Conservation (phyloP, 73 alveolate species). For the Paramecium sonneborni region DNA sequence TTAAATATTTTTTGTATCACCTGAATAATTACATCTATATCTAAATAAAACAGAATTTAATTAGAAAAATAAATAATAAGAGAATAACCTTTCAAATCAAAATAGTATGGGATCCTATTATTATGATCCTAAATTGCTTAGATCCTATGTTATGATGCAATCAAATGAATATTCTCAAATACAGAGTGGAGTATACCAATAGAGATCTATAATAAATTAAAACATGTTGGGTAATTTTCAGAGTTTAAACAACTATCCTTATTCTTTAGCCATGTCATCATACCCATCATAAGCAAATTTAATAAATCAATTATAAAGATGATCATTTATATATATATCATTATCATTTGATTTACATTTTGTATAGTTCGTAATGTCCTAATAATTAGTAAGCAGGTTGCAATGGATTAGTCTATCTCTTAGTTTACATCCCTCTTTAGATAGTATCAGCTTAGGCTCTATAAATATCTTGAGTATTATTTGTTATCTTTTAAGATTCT, state of each 20-base stretch:
- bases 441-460: conserved; percentile 16
- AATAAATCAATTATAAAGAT: not conserved
- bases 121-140: not conserved
- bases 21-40: not conserved
- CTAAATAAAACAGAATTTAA: not conserved
- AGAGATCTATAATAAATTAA: not conserved
- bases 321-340: not conserved
- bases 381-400: not conserved
- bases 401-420: not conserved
- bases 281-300: conserved; percentile 10
- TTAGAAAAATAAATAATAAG: not conserved
- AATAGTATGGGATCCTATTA: conserved; percentile 16
- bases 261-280: not conserved
- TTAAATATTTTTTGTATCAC: not conserved
- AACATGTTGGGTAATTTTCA: conserved; percentile 9
- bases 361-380: not conserved
- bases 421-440: conserved; percentile 18
- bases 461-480: conserved; percentile 10
- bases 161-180: not conserved
- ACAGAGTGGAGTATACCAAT: not conserved
- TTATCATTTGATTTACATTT: not conserved
- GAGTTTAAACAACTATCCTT: not conserved
- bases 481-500: not conserved
- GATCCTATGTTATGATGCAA: not conserved
- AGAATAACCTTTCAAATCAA: not conserved